A percentile compares a stretch with the other conserved stretches of the same genome.
These are phyloP conservation scores for Sphaerulina vaccinii DNA, from an alignment of 2,329 filamentous ascomycete species.

Conservation along the genomic window DNA sequence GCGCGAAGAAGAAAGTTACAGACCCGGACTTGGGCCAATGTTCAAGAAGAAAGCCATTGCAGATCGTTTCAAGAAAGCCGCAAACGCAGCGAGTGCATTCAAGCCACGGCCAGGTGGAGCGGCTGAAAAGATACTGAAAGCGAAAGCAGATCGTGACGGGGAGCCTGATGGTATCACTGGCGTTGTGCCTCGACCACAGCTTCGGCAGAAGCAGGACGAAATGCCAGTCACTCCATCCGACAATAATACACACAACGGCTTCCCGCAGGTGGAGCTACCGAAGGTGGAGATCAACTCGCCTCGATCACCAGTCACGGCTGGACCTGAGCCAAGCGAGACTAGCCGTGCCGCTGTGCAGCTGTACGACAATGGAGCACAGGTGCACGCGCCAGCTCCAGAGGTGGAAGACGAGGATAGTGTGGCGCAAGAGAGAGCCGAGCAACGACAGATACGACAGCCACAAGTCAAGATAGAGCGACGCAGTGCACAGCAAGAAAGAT, in stretches of 20 bases:
- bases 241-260: conserved; percentile 4
- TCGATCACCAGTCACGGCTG: conserved; percentile 27
- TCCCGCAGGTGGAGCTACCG: conserved; percentile 20
- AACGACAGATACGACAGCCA: conserved; percentile 30
- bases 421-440: conserved; percentile 25
- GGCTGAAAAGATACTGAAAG: conserved; percentile 65
- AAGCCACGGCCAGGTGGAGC: conserved; percentile 86
- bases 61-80: conserved; percentile 76
- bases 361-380: conserved; percentile 23
- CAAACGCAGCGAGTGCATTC: conserved; percentile 69
- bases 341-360: conserved; percentile 24
- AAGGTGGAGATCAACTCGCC: conserved; percentile 31
- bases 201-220: conserved; percentile 23
- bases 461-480: conserved; percentile 52
- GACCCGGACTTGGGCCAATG: conserved; percentile 88
- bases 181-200: conserved; percentile 75
- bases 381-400: conserved; percentile 19
- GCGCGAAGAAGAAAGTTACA: conserved; percentile 44
- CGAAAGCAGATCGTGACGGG: conserved; percentile 56
- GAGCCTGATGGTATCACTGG: conserved; percentile 87
- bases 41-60: conserved; percentile 75
- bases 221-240: conserved; percentile 14
- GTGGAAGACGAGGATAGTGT: conserved; percentile 3
- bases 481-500: conserved; percentile 73
- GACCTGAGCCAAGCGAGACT: conserved; percentile 9